Evolutionary conservation across 2,329 filamentous ascomycete genomes (phyloP).

Genomic region (Neophaeococcomyces aloes): DNA sequence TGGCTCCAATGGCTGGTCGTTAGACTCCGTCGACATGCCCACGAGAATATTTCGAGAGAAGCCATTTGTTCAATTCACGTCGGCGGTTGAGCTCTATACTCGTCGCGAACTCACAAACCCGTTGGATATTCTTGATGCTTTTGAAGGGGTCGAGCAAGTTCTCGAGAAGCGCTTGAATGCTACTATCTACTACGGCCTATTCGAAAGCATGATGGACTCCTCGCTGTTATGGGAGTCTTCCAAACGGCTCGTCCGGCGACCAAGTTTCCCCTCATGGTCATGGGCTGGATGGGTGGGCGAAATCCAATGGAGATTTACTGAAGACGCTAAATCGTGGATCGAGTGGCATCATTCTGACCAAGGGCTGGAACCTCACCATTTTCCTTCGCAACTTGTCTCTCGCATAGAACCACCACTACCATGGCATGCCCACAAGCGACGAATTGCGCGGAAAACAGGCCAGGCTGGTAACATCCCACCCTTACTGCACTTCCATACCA

Average conservation of each 20-base stretch:
- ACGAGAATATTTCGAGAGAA: conserved; percentile 21
- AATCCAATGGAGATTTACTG: conserved; percentile 22
- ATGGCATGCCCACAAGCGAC: conserved; percentile 2
- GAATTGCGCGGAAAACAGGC: conserved; percentile 5
- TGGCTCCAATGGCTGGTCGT: conserved; percentile 18
- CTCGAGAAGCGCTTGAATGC: conserved; percentile 19
- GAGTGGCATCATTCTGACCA: conserved; percentile 17
- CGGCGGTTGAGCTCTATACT: conserved; percentile 22
- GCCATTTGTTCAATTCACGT: conserved; percentile 21
- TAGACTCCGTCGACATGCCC: conserved; percentile 22
- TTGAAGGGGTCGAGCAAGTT: conserved; percentile 20
- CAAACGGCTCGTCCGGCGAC: conserved; percentile 16
- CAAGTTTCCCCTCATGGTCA: conserved; percentile 19
- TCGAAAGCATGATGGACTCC: conserved; percentile 20
- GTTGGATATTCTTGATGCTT: conserved; percentile 19
- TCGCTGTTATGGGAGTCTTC: conserved; percentile 21
- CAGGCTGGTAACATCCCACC: conserved; percentile 14
- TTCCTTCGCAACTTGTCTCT: conserved; percentile 15
- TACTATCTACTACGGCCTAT: conserved; percentile 17
- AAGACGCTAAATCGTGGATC: conserved; percentile 20
- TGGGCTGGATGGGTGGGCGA: conserved; percentile 22
- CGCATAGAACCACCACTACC: conserved; percentile 17
- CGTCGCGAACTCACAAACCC: conserved; percentile 21
- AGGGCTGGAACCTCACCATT: conserved; percentile 11
- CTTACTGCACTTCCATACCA: conserved; percentile 19